Evolutionary conservation across 1,139 yeast species (phyloP).

Genomic region (Taphrina flavorubra): DNA sequence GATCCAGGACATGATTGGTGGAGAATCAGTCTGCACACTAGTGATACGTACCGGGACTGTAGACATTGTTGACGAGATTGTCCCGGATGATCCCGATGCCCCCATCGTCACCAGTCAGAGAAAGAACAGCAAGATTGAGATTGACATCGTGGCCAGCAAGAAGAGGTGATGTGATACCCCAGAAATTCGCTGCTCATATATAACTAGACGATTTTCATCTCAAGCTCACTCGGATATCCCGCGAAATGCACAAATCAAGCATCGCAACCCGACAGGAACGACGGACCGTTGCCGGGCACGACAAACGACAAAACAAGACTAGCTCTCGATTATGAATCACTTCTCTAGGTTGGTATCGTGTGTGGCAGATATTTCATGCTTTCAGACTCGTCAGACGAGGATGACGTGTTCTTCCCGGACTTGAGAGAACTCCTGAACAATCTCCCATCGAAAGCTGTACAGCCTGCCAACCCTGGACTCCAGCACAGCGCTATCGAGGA

Average conservation of each 20-base stretch:
- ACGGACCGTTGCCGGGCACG: neutral
- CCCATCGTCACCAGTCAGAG: conserved; percentile 15
- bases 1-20: conserved; percentile 35
- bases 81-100: conserved; percentile 30
- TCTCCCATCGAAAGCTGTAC: neutral
- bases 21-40: conserved; percentile 7
- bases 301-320: conserved; percentile 17
- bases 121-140: conserved; percentile 37
- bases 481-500: neutral
- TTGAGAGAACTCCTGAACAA: conserved; percentile 1
- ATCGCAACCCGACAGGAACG: neutral
- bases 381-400: conserved; percentile 13
- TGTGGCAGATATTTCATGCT: no score
- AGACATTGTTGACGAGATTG: conserved; percentile 36
- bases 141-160: conserved; percentile 18
- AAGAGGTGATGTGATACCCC: neutral
- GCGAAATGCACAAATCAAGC: no score
- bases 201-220: no score
- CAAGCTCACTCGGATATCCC: no score
- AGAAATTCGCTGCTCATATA: no score
- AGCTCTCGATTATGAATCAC: no score
- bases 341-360: no score
- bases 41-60: conserved; percentile 30
- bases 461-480: neutral
- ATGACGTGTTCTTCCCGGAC: conserved; percentile 8